Percentiles rank a stretch among this genome's conserved stretches.
Conservation (phyloP, 129 eudicot genomes). For the Erigeron canadensis region DNA sequence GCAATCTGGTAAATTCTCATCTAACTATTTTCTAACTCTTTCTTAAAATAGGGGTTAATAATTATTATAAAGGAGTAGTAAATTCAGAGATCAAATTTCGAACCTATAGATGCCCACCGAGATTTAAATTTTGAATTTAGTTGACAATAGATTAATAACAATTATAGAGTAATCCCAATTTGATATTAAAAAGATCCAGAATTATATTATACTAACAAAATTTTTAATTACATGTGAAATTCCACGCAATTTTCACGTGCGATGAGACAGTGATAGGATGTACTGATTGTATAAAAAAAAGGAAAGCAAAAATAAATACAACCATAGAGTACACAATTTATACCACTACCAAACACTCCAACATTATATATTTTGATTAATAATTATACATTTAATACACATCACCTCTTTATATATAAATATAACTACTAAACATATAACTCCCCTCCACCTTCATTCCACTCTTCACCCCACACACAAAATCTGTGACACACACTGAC, state of each 20-base stretch:
- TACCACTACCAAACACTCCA: constrained; percentile 38
- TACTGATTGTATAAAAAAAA: constrained; percentile 4
- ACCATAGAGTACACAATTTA: constrained; percentile 24
- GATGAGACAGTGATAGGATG: constrained; percentile 19
- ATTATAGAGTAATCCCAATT: no score
- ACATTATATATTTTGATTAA: constrained; percentile 6
- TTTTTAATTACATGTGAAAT: constrained; percentile 12
- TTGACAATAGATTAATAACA: no score
- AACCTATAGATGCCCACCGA: not conserved
- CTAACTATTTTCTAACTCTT: no score
- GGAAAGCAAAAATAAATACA: constrained; percentile 35
- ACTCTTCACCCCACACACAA: constrained; percentile 23
- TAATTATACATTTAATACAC: no score
- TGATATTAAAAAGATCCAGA: not conserved
- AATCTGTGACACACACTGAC: constrained; percentile 31
- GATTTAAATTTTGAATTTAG: no score
- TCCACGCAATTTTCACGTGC: constrained; percentile 44
- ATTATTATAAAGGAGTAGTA: no score
- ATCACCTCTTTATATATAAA: constrained; percentile 29
- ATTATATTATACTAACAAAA: constrained; percentile 2
- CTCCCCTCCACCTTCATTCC: constrained; percentile 38
- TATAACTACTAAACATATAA: constrained; percentile 10
- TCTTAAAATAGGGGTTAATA: no score
- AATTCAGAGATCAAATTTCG: no score
- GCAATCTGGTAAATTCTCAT: no score